Percentiles rank a stretch among this genome's conserved stretches.
Conservation (phyloP, 345 rosid species). For the Salix caprea region DNA sequence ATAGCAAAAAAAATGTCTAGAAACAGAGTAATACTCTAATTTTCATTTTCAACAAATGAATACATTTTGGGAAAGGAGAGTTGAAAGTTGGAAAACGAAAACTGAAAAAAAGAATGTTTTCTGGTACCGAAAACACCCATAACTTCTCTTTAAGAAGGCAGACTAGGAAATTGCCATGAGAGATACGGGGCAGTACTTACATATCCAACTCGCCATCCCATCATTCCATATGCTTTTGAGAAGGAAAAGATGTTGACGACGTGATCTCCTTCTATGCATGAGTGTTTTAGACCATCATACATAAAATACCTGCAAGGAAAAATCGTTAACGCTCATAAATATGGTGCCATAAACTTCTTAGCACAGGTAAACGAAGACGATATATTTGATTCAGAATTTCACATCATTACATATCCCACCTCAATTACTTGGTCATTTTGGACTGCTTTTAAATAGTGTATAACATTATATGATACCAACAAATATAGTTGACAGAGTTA, state of each 20-base stretch:
- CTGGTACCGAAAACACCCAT: too few species aligned
- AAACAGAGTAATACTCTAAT: too few species aligned
- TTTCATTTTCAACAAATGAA: too few species aligned
- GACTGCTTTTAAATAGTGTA: not conserved
- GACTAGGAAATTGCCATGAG: not conserved
- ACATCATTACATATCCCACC: too few species aligned
- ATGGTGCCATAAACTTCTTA: slow-evolving; percentile 1
- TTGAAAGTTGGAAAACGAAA: too few species aligned
- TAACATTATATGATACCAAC: not conserved
- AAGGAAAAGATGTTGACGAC: slow-evolving; percentile 91
- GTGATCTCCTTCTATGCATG: slow-evolving; percentile 85
- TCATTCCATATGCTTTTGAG: slow-evolving; percentile 98
- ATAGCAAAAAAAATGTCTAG: too few species aligned
- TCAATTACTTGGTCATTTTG: not conserved
- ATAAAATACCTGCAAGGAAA: slow-evolving; percentile 78
- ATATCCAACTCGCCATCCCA: slow-evolving; percentile 99
- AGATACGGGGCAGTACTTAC: slow-evolving; percentile 42
- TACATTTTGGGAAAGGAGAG: too few species aligned
- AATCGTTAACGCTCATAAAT: not conserved
- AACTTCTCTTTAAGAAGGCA: too few species aligned
- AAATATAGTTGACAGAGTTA: not conserved
- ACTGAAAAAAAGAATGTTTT: too few species aligned
- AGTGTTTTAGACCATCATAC: slow-evolving; percentile 84
- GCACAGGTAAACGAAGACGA: not conserved
- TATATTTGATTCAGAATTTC: not conserved